Evolutionary conservation across 371 early-diverging fungal species (phyloP), one percentile per base, ranked within the genome.

Genomic region (Conidiobolus incongruus): DNA sequence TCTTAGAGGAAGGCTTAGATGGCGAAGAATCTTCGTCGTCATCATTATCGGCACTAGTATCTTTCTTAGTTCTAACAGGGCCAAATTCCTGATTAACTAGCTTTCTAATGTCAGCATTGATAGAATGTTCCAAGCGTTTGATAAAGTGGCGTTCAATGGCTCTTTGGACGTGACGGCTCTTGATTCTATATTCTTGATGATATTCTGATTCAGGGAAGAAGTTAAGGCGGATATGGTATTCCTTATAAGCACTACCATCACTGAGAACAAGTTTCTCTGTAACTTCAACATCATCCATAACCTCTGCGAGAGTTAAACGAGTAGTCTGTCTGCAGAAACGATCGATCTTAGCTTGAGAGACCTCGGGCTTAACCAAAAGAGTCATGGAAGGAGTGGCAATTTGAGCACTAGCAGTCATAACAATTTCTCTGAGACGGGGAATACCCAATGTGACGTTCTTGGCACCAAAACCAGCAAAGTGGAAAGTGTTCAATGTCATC

Each of bases 401-500:
- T 19, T 72, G 63, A 23, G 73, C 68, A n/a, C 92, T 87, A 15
- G 98, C 98, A 0, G 92, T 90, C 95, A 99, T 97, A 55, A 99
- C 81, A 50, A 99, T 93, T 72, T 99, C 99, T 56, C 96, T 81
- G 40, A 99, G 71, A 69, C 99, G 87, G 21, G 99, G 99, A 55
- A 99, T 98, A 76, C 99, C 99, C 37, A 99, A 77, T 0, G 99
- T 99, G 50, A 98, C 98, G 71, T 95, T 96, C 63, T 83, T 77
- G 51, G 94, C 96, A 63, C 98, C 99, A 54, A 94, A 93, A 45
- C 99, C 99, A 48, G 99, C 99, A 68, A 98, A 86, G 68, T 99
- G 99, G 83, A 99, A 99, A 46, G 99, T 99, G 67, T 99, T 99
- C 36, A 99, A 68, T 19, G 99, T 99, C 99, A 99, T 99, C 60